Percentiles rank a stretch among this genome's conserved stretches.
Evolutionary conservation across 163 green algal species (phyloP).

Genomic region (Trebouxia gelatinosa): DNA sequence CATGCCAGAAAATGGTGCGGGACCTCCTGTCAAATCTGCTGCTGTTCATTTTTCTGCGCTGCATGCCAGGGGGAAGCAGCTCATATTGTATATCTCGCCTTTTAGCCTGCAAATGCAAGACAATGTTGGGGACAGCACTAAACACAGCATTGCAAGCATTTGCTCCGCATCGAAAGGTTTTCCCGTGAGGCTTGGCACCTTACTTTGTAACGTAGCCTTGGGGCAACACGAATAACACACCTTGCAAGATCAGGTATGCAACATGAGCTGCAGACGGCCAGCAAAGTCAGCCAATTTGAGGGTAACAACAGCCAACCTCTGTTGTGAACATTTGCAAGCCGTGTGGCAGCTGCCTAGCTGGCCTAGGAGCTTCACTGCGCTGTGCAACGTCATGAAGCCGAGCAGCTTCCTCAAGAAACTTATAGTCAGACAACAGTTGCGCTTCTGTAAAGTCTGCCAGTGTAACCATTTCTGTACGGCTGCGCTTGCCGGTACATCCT

Average conservation of each 20-base stretch:
- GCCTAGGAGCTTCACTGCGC: slow-evolving; percentile 41
- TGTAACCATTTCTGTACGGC: slow-evolving; percentile 72
- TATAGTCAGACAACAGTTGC: slow-evolving; percentile 68
- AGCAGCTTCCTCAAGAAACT: slow-evolving; percentile 52
- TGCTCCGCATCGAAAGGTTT: no score
- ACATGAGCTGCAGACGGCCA: no score
- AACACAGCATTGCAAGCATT: background rate
- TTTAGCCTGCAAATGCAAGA: slow-evolving; percentile 32
- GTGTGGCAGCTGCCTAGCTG: slow-evolving; percentile 41
- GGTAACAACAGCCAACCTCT: slow-evolving; percentile 14
- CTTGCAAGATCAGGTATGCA: no score
- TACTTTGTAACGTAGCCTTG: no score
- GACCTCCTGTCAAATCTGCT: slow-evolving; percentile 61
- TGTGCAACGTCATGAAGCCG: slow-evolving; percentile 44
- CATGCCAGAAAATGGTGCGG: slow-evolving; percentile 60
- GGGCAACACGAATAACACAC: no score
- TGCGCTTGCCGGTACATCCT: slow-evolving; percentile 77
- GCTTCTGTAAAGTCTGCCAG: slow-evolving; percentile 70
- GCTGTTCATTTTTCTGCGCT: slow-evolving; percentile 62
- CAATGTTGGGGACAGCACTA: background rate
- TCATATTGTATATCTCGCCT: slow-evolving; percentile 43
- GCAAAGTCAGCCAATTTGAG: background rate
- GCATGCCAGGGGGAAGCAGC: slow-evolving; percentile 63
- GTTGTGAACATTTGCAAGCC: slow-evolving; percentile 41
- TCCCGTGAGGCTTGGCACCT: no score